Evolutionary conservation across 208 protist species (phyloP).

Genomic region (Leishmania mexicana): DNA sequence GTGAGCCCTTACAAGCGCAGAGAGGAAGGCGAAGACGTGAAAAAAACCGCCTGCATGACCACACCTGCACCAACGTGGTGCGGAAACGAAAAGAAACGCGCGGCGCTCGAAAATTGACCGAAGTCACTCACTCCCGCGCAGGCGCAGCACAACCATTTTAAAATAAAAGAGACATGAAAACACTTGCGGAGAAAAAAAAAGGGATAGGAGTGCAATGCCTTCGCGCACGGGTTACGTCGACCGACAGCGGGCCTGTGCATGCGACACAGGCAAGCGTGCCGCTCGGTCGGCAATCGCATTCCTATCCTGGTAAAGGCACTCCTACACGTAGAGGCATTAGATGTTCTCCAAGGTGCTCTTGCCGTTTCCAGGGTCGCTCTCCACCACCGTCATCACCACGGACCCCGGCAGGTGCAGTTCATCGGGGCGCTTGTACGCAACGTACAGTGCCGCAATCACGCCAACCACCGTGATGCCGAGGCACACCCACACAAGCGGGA

Average conservation of each 20-base stretch:
- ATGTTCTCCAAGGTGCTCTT: background rate
- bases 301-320: background rate
- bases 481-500: conserved; percentile 67
- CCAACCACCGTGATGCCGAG: conserved; percentile 61
- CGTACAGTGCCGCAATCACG: conserved; percentile 42
- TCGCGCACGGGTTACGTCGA: background rate
- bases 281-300: background rate
- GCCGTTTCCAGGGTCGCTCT: conserved; percentile 29
- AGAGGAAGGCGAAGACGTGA: background rate
- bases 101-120: background rate
- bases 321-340: background rate
- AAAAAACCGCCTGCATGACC: background rate
- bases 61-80: background rate
- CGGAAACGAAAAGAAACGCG: background rate
- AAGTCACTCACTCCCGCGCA: conserved; percentile 10
- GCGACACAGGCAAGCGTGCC: background rate
- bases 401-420: conserved; percentile 49
- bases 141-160: background rate
- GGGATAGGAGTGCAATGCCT: background rate
- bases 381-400: conserved; percentile 37
- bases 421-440: conserved; percentile 59
- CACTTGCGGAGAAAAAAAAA: background rate
- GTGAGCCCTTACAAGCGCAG: background rate
- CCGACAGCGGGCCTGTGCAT: background rate
- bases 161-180: background rate